Conservation (phyloP, 2,329 filamentous ascomycete species). For the Daldinia sp. region DNA sequence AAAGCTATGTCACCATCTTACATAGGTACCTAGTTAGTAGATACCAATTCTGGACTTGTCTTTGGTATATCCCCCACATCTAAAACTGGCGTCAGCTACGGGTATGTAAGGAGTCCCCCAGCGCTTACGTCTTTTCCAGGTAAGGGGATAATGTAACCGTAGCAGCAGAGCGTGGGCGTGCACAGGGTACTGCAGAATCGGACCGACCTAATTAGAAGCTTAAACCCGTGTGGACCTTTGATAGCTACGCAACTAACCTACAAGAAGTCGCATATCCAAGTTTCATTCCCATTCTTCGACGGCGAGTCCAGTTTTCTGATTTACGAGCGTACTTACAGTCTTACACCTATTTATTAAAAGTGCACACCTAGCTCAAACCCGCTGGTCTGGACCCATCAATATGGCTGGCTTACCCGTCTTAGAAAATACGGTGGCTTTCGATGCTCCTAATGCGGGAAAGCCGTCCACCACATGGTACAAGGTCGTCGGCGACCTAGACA, state of each 20-base stretch:
- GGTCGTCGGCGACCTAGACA: slow-evolving; percentile 12
- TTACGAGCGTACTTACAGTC: neutral
- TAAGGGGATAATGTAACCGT: neutral
- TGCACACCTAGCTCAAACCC: neutral
- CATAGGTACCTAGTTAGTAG: too few relatives aligned
- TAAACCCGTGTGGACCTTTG: neutral
- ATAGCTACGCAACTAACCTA: neutral
- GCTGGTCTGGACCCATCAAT: slow-evolving; percentile 1
- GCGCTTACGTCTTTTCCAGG: neutral
- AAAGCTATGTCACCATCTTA: neutral
- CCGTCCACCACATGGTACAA: slow-evolving; percentile 32
- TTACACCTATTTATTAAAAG: neutral
- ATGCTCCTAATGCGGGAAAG: slow-evolving; percentile 28
- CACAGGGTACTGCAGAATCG: neutral
- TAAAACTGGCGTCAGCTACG: neutral
- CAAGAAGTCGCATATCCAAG: slow-evolving; percentile 1
- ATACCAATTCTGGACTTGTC: too few relatives aligned
- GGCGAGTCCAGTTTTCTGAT: neutral
- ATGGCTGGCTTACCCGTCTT: slow-evolving; percentile 17
- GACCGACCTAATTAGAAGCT: neutral
- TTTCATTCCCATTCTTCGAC: neutral
- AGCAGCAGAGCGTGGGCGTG: neutral
- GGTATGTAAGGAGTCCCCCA: neutral
- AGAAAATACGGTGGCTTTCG: slow-evolving; percentile 28
- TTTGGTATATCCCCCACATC: neutral